phyloP scores from a whole-genome alignment of 306 rosid species.

The Notholithocarpus densiflorus region DNA sequence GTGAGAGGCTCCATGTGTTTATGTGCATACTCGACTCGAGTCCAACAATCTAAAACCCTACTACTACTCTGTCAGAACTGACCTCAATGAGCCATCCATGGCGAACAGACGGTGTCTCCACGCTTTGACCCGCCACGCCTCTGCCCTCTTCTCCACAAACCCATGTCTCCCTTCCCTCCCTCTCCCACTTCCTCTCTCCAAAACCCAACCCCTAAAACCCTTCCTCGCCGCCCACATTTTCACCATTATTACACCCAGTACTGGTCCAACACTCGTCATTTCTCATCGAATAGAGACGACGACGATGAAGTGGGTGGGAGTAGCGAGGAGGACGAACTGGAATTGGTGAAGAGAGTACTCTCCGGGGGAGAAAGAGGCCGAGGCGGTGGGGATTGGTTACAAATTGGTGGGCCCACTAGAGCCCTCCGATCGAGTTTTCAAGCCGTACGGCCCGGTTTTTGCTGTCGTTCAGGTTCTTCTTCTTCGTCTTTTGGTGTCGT shows the following conservation, averaged over 20 bases:
- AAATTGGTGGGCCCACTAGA: slow-evolving; percentile 62
- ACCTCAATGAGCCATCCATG: slow-evolving; percentile 32
- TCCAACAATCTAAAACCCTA: slow-evolving; percentile 22
- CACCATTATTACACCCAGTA: slow-evolving; percentile 18
- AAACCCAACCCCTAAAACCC: slow-evolving; percentile 17
- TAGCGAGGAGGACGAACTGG: slow-evolving; percentile 39
- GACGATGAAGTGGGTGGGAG: slow-evolving; percentile 33
- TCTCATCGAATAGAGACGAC: slow-evolving; percentile 44
- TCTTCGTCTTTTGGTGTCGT: not conserved
- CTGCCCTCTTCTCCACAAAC: slow-evolving; percentile 37
- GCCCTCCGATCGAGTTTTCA: slow-evolving; percentile 52
- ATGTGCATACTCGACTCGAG: too few relatives aligned
- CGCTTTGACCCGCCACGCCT: slow-evolving; percentile 48
- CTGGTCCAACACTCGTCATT: slow-evolving; percentile 40
- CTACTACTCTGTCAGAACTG: not conserved
- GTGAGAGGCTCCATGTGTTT: too few relatives aligned
- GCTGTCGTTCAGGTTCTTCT: slow-evolving; percentile 76
- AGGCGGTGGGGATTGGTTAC: slow-evolving; percentile 72
- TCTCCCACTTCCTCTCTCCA: slow-evolving; percentile 7
- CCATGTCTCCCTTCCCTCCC: slow-evolving; percentile 33
- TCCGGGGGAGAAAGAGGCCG: slow-evolving; percentile 74
- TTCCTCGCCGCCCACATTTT: slow-evolving; percentile 20
- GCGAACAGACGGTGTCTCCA: slow-evolving; percentile 67
- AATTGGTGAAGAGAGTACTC: slow-evolving; percentile 50
- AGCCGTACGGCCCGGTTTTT: slow-evolving; percentile 70